phyloP scores from a whole-genome alignment of 179 eudicot genomes.

The Corrigiola litoralis region DNA sequence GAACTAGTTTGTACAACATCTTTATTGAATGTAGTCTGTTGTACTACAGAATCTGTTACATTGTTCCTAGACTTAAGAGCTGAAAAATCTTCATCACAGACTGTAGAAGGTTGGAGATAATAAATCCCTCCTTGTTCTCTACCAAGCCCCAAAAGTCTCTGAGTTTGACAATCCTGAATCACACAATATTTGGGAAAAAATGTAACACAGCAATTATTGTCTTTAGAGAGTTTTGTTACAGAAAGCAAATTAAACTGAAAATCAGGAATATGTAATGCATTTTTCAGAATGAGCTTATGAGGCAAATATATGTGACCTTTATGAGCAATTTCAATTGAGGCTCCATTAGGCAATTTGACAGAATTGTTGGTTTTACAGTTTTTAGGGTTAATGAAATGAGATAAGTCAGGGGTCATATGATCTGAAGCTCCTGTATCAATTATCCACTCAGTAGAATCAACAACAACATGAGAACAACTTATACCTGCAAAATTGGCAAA shows the following conservation, averaged over 20 bases:
- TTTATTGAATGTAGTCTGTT: neutral
- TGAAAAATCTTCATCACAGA: too few species aligned
- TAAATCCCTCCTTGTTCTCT: neutral
- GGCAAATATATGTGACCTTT: neutral
- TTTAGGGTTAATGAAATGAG: fast-evolving
- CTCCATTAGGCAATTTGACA: neutral
- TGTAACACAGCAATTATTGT: neutral
- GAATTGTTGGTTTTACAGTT: neutral
- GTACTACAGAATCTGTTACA: neutral
- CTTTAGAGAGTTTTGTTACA: neutral
- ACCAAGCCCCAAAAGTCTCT: neutral
- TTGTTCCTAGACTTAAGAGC: too few species aligned
- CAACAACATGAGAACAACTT: neutral
- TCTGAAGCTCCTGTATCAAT: neutral
- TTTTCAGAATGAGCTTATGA: neutral
- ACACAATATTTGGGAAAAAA: neutral
- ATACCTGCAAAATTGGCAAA: neutral
- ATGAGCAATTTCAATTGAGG: neutral
- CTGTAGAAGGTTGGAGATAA: neutral
- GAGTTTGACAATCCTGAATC: neutral
- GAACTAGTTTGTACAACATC: too few species aligned
- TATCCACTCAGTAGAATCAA: neutral
- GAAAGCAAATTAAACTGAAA: neutral
- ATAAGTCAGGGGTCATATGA: neutral
- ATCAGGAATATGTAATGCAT: neutral